Base-by-base conservation (phyloP, 1,284 basidiomycete species). In the Apiotrichum brassicae region DNA sequence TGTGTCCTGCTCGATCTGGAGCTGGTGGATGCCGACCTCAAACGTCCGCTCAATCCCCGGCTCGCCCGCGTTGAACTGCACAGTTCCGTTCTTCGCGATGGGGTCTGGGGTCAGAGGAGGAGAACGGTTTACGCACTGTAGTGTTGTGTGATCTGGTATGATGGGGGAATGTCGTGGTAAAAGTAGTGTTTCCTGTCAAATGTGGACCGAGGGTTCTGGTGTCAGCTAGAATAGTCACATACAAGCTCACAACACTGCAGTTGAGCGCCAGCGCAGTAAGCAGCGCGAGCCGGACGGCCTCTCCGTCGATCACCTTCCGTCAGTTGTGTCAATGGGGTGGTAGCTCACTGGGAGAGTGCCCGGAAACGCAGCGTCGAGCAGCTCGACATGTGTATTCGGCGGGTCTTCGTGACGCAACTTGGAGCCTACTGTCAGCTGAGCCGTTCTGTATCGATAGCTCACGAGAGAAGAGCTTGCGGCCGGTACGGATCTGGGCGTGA, bases 151-250 rank as follows among this genome's bases (percentile, higher is more conserved):
- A 97, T 94, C 74, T 99, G 95, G 72, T 93, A 98, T 0, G 93
- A 94, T 3, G 85, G 78, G 0, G 95, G 91, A 26, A 97, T 79
- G 72, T 98, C 94, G 2, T 89, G 82, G 68, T 99, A 98, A 72
- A 97, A 97, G 70, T 98, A 99, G 70, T 98, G 94, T 69, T 99
- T 99, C 60, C 94, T 78, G 72, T 99, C 94, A 60, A 97, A 97
- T 2, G 85, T 79, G 1, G 87, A 93, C n/a, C 79, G 77, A 0
- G 60, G 61, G 60, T 88, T 86, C 72, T 75, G 51, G 1, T 14
- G 30, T 54, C 23, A 57, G 51, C 35, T 39, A 3, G 4, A 24
- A 22, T 3, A 18, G 7, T 20, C 19, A 20, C n/a, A 4, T 14
- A 5, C 9, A 11, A 49, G 28, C 70, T 58, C 33, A 73, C 73